These are phyloP conservation scores for Yamadazyma sp. DNA, from an alignment of 805 yeast genomes.

Conservation along the genomic window DNA sequence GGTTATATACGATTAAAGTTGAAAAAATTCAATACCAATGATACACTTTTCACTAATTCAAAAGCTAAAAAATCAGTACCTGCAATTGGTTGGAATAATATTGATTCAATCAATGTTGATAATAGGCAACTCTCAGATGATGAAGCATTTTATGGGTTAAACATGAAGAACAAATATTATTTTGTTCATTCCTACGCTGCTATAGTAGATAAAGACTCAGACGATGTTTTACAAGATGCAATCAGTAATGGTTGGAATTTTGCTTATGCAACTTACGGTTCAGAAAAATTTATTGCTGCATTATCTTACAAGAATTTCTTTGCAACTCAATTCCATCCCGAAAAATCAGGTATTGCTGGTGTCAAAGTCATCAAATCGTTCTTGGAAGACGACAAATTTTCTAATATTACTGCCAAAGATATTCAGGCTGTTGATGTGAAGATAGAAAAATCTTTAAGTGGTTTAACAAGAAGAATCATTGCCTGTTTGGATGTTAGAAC, in stretches of 20 bases:
- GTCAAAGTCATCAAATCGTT: constrained; percentile 71
- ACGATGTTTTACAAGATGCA: constrained; percentile 25
- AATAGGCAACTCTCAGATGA: constrained; percentile 22
- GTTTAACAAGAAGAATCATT: constrained; percentile 85
- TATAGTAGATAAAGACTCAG: constrained; percentile 39
- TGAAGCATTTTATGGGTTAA: constrained; percentile 55
- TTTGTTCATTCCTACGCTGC: constrained; percentile 96
- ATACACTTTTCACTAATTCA: constrained; percentile 24
- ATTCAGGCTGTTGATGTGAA: constrained; percentile 15
- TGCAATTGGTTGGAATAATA: constrained; percentile 92
- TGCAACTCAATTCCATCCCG: constrained; percentile 99
- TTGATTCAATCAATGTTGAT: constrained; percentile 22
- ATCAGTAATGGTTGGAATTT: constrained; percentile 61
- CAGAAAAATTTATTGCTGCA: constrained; percentile 82
- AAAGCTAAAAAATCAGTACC: constrained; percentile 77
- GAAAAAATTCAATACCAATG: constrained; percentile 50
- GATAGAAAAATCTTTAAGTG: constrained; percentile 41
- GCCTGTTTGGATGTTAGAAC: constrained; percentile 97
- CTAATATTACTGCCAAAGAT: constrained; percentile 17
- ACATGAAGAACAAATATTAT: constrained; percentile 71
- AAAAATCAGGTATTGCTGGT: constrained; percentile 92
- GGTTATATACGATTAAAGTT: constrained; percentile 47
- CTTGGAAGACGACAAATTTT: constrained; percentile 42
- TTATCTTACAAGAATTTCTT: constrained; percentile 71
- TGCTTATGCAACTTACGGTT: constrained; percentile 70